A percentile compares a stretch with the other conserved stretches of the same genome.
These are phyloP conservation scores for Russula sp. DNA, from an alignment of 768 basidiomycete genomes.

Conservation along the genomic window DNA sequence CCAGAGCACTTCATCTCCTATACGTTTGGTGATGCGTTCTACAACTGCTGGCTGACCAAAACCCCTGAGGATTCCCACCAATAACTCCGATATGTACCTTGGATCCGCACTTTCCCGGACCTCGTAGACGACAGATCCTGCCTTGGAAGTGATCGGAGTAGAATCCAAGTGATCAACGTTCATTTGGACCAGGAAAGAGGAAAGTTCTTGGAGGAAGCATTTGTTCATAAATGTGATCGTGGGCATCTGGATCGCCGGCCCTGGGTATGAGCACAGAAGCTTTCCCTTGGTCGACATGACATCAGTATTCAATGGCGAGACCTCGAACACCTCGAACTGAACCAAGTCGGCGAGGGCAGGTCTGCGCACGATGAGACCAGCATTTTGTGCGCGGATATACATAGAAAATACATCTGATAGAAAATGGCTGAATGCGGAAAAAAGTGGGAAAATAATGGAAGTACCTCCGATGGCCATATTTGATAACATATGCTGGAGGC, in stretches of 20 bases:
- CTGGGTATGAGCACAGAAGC: slow-evolving; percentile 40
- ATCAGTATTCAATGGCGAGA: slow-evolving; percentile 30
- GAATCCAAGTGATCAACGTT: slow-evolving; percentile 29
- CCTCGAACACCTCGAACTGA: slow-evolving; percentile 36
- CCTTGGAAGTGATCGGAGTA: slow-evolving; percentile 32
- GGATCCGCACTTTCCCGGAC: slow-evolving; percentile 35
- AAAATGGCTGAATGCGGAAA: not conserved
- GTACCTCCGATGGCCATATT: not conserved
- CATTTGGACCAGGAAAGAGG: slow-evolving; percentile 34
- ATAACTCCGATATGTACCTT: slow-evolving; percentile 41
- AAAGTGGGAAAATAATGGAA: not conserved
- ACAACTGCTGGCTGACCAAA: slow-evolving; percentile 28
- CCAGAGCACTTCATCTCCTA: slow-evolving; percentile 42
- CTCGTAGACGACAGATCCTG: slow-evolving; percentile 25
- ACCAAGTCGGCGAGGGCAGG: not conserved
- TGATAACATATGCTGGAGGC: not conserved
- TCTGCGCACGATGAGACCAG: not conserved
- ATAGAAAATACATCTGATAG: slow-evolving; percentile 2
- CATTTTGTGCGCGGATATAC: slow-evolving; percentile 11
- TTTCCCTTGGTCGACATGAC: slow-evolving; percentile 38
- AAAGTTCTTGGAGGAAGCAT: slow-evolving; percentile 31
- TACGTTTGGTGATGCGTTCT: slow-evolving; percentile 33
- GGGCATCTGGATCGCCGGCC: slow-evolving; percentile 35
- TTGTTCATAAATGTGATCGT: slow-evolving; percentile 25
- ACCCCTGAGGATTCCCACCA: slow-evolving; percentile 39